phyloP scores from a whole-genome alignment of 805 yeast species.

The Saturnispora sanitii region DNA sequence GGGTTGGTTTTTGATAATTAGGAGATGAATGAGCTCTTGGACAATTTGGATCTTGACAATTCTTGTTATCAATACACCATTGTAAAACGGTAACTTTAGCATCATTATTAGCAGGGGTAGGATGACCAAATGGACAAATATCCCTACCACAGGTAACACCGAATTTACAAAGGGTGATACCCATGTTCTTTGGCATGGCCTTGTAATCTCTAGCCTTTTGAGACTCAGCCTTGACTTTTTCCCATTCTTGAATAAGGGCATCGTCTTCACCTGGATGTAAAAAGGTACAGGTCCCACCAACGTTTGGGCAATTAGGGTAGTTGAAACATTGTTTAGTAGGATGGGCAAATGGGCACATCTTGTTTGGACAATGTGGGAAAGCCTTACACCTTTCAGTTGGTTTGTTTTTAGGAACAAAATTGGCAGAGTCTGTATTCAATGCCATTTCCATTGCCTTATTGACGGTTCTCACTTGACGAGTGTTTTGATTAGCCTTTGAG shows the following conservation, averaged over 20 bases:
- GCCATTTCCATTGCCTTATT: slow-evolving; percentile 26
- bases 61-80: slow-evolving; percentile 69
- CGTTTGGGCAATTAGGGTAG: slow-evolving; percentile 69
- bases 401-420: slow-evolving; percentile 35
- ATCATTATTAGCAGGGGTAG: slow-evolving; percentile 73
- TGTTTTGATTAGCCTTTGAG: slow-evolving; percentile 4
- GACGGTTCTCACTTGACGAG: slow-evolving; percentile 7
- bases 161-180: slow-evolving; percentile 62
- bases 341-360: slow-evolving; percentile 66
- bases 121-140: slow-evolving; percentile 82
- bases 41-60: slow-evolving; percentile 55
- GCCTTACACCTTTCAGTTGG: slow-evolving; percentile 56
- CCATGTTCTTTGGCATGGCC: slow-evolving; percentile 18
- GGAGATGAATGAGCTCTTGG: slow-evolving; percentile 79
- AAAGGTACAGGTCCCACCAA: slow-evolving; percentile 73
- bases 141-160: slow-evolving; percentile 69
- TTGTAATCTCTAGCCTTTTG: slow-evolving; percentile 8
- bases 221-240: slow-evolving; percentile 37
- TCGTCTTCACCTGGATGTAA: slow-evolving; percentile 83
- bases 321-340: slow-evolving; percentile 69
- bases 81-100: slow-evolving; percentile 58
- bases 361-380: slow-evolving; percentile 60
- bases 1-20: slow-evolving; percentile 26
- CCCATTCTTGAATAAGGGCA: slow-evolving; percentile 57
- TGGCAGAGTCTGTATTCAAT: slow-evolving; percentile 21